phyloP scores from a whole-genome alignment of 1,284 basidiomycete species.

The Rhodotorula sp. region DNA sequence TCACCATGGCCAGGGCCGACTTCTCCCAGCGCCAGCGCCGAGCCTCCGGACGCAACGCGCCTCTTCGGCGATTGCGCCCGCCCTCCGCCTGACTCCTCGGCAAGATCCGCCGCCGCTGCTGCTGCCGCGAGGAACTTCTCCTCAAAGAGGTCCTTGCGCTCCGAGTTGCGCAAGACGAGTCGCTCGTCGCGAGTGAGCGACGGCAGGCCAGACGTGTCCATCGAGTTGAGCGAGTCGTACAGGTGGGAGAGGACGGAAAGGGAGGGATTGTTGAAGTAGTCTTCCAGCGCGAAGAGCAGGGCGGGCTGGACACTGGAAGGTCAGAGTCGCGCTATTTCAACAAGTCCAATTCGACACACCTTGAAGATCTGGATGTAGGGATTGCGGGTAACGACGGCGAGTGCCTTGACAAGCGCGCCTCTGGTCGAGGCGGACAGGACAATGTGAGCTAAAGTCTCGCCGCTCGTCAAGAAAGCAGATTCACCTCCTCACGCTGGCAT shows the following conservation, averaged over 20 bases:
- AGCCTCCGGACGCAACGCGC: background rate
- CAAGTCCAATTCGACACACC: slow-evolving; percentile 55
- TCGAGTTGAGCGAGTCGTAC: slow-evolving; percentile 88
- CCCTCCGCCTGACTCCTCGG: background rate
- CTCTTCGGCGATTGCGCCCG: background rate
- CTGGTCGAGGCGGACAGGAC: slow-evolving; percentile 52
- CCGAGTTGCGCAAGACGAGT: slow-evolving; percentile 80
- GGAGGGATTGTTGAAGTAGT: slow-evolving; percentile 85
- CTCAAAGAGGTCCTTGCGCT: slow-evolving; percentile 85
- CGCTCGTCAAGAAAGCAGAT: slow-evolving; percentile 41
- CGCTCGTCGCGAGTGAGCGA: slow-evolving; percentile 75
- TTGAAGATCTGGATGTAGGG: slow-evolving; percentile 99
- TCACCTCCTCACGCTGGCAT: slow-evolving; percentile 78
- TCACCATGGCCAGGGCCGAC: no score
- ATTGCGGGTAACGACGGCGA: slow-evolving; percentile 92
- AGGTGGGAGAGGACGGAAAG: slow-evolving; percentile 82
- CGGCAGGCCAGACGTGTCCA: slow-evolving; percentile 81
- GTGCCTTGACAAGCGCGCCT: slow-evolving; percentile 90
- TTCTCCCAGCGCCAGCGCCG: no score
- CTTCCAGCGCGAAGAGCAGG: slow-evolving; percentile 87
- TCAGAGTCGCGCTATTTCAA: no score
- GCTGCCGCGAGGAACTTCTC: slow-evolving; percentile 57
- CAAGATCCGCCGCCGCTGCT: background rate
- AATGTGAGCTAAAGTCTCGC: background rate
- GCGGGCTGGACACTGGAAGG: slow-evolving; percentile 63